Conservation (phyloP, 78 protist species). For the Planoprotostelium fungivorum region DNA sequence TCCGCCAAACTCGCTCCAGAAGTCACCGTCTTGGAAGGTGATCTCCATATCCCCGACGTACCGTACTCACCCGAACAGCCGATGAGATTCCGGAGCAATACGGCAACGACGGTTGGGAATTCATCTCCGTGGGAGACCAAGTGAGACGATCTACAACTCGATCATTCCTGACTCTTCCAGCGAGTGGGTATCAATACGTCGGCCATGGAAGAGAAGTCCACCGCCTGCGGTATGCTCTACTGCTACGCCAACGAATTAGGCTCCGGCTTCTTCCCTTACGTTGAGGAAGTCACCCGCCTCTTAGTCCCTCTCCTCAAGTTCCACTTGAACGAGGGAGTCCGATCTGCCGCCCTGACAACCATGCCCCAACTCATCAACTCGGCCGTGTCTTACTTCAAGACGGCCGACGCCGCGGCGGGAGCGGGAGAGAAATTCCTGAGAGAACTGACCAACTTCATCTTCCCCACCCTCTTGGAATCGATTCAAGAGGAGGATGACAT, state of each 20-base stretch:
- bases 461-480: not conserved
- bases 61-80: not conserved
- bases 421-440: constrained; percentile 1
- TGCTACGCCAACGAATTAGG: constrained; percentile 51
- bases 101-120: constrained; percentile 19
- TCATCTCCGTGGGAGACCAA: not conserved
- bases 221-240: constrained; percentile 66
- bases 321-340: constrained; percentile 40
- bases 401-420: not conserved
- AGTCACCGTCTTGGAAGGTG: constrained; percentile 7
- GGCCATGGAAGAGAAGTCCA: constrained; percentile 73
- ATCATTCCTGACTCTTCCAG: too few relatives aligned
- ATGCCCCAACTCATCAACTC: constrained; percentile 20
- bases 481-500: not conserved
- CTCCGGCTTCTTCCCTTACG: constrained; percentile 40
- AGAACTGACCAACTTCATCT: constrained; percentile 22
- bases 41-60: not conserved
- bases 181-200: constrained; percentile 34
- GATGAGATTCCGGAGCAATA: constrained; percentile 2
- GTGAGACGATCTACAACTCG: not conserved
- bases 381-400: not conserved
- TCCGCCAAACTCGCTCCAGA: constrained; percentile 47
- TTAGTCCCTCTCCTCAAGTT: constrained; percentile 46
- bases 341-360: constrained; percentile 11
- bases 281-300: constrained; percentile 12